These are phyloP conservation scores for Pythium folliculosum DNA, from an alignment of 352 stramenopile species.

Conservation along the genomic window DNA sequence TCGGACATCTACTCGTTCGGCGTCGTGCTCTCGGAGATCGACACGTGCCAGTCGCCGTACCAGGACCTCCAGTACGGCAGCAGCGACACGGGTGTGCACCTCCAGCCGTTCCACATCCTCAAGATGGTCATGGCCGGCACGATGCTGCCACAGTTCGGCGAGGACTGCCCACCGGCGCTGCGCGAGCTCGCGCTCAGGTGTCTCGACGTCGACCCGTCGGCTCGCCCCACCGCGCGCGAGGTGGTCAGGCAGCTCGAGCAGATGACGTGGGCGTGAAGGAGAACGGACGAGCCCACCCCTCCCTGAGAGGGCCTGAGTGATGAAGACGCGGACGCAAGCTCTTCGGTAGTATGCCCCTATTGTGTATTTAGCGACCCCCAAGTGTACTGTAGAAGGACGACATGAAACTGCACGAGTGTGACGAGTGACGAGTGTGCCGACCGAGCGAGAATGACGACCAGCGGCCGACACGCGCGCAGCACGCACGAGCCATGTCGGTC, in stretches of 20 bases:
- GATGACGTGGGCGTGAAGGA: conserved; percentile 20
- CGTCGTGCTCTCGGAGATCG: conserved; percentile 28
- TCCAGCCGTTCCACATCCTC: conserved; percentile 56
- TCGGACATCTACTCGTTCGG: conserved; percentile 70
- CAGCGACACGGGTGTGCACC: conserved; percentile 17
- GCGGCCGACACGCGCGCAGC: neutral
- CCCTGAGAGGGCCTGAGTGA: neutral
- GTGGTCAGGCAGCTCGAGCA: conserved; percentile 24
- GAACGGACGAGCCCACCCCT: neutral
- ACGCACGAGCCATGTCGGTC: too few relatives aligned
- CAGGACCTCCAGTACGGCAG: conserved; percentile 23
- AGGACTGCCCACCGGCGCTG: conserved; percentile 35
- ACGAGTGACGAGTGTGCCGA: too few relatives aligned
- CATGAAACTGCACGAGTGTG: too few relatives aligned
- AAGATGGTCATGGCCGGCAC: conserved; percentile 45
- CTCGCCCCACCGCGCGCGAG: conserved; percentile 18
- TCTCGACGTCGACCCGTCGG: conserved; percentile 15
- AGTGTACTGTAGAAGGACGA: conserved; percentile 1
- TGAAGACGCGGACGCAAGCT: neutral
- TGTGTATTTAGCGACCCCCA: neutral
- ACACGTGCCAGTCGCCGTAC: conserved; percentile 27
- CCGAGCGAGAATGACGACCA: neutral
- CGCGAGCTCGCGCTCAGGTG: conserved; percentile 16
- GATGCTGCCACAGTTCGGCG: conserved; percentile 44
- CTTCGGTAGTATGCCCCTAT: too few relatives aligned